A percentile compares a stretch with the other conserved stretches of the same genome.
These are phyloP conservation scores for Aspergillus felis DNA, from an alignment of 2,329 filamentous ascomycete genomes.

Conservation along the genomic window DNA sequence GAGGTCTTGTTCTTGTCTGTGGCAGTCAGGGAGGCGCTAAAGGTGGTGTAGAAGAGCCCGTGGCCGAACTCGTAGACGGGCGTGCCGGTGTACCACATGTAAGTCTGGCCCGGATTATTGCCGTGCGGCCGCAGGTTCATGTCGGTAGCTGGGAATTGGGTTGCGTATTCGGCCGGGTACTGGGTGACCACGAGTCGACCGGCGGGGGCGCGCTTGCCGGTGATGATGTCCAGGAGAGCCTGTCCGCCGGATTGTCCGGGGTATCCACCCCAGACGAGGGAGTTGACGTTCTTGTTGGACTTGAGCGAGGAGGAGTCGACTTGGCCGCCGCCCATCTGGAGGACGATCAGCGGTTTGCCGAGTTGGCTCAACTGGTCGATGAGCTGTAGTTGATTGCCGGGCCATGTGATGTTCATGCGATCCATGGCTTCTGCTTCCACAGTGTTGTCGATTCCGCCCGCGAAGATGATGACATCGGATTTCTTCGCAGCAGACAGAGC, in stretches of 20 bases:
- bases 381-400: conserved; percentile 40
- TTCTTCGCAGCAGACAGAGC: conserved; percentile 33
- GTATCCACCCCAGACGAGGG: conserved; percentile 44
- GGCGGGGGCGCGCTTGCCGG: conserved; percentile 38
- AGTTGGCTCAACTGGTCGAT: conserved; percentile 34
- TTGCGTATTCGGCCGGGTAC: conserved; percentile 41
- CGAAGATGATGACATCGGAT: conserved; percentile 38
- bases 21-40: conserved; percentile 18
- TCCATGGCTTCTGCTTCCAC: conserved; percentile 42
- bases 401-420: conserved; percentile 41
- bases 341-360: conserved; percentile 38
- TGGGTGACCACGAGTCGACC: conserved; percentile 40
- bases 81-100: conserved; percentile 42
- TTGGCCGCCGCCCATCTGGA: conserved; percentile 44
- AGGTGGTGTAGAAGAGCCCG: conserved; percentile 44
- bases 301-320: conserved; percentile 41
- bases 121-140: conserved; percentile 39
- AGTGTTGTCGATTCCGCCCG: conserved; percentile 41
- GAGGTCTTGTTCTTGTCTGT: conserved; percentile 1
- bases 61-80: conserved; percentile 43
- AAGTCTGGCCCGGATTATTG: conserved; percentile 41
- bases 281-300: conserved; percentile 36
- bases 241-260: conserved; percentile 43
- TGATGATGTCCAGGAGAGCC: conserved; percentile 42
- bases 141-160: conserved; percentile 38